Base-by-base conservation (phyloP, 306 rosid genomes). In the Benincasa hispida region DNA sequence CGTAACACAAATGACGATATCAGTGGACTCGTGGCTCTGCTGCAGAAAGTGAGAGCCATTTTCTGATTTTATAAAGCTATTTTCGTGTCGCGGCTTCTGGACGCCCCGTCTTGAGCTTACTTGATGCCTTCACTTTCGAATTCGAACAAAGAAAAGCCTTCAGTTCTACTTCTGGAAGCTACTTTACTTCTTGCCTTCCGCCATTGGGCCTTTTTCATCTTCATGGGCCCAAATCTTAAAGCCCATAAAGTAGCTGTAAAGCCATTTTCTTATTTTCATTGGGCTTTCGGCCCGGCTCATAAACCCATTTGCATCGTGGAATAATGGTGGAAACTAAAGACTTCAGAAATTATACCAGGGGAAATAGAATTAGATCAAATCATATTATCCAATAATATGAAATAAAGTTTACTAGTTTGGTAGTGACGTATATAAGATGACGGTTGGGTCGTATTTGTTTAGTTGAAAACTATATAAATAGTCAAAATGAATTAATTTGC, bases 41-140 rank as follows among this genome's bases (percentile, higher is more conserved):
- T 78, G 82, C 68, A 77, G 76, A 86, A 77, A 21, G 86, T 55
- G 15, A 90, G 79, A 63, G 91, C 87, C 97, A 94, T 90, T 78
- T 59, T 50, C 60, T 8, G 53, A 0, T 12, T 21, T 42, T 39
- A 75, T 24, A 58, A 19, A 50, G 51, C 25, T 27, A 45, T 27
- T 10, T 41, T 6, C 19, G n/a, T 24, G 39, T 61, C 21, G 24
- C 58, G 58, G 45, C 42, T 48, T 41, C 28, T 42, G 15, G 8
- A 70, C 57, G 75, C 75, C 19, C 55, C 34, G 34, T 7, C 18
- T 69, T 69, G 22, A 45, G 75, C 53, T 70, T 45, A 8, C 75
- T 70, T 70, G 22, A 45, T 45, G 15, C 58, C 56, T 47, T 45
- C 57, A 14, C 24, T 45, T 25, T 24, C 14, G 75, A 69, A 45